These are phyloP conservation scores for Schizonepeta tenuifolia DNA, from an alignment of 257 asterid species.

Conservation along the genomic window DNA sequence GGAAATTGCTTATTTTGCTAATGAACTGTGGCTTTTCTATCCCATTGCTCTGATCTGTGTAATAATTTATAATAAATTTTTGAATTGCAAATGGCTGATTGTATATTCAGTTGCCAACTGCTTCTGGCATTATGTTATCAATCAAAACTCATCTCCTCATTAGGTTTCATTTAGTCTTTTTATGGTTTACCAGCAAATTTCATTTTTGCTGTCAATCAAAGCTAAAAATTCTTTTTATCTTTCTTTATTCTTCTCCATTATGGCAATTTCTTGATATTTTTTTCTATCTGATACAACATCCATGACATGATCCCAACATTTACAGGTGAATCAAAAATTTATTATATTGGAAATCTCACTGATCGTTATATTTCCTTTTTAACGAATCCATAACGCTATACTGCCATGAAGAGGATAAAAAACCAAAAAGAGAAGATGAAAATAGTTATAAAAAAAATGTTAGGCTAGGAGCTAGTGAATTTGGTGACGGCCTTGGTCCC, in stretches of 20 bases:
- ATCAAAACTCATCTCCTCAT: neutral
- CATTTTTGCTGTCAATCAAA: too few species aligned
- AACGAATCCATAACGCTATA: neutral
- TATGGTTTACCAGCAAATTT: neutral
- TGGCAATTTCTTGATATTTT: too few species aligned
- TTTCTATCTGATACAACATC: neutral
- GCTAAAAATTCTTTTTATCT: too few species aligned
- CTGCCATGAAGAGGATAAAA: neutral
- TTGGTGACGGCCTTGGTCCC: slow-evolving; percentile 57
- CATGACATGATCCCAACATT: neutral
- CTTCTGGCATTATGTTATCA: neutral
- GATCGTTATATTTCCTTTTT: neutral
- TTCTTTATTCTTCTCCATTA: too few species aligned
- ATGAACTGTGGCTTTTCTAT: slow-evolving; percentile 9
- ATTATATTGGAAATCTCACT: neutral
- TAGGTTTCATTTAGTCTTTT: neutral
- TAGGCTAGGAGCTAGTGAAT: slow-evolving; percentile 46
- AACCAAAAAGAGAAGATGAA: neutral
- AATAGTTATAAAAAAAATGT: neutral
- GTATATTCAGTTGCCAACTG: neutral
- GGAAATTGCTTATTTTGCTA: slow-evolving; percentile 23
- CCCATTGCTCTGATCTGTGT: slow-evolving; percentile 2
- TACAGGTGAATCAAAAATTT: neutral
- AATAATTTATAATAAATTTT: slow-evolving; percentile 11
- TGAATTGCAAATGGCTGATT: slow-evolving; percentile 23